Percentiles rank a stretch among this genome's conserved stretches.
Evolutionary conservation across 2,329 filamentous ascomycete species (phyloP).

Genomic region (Furcasterigmium sp.): DNA sequence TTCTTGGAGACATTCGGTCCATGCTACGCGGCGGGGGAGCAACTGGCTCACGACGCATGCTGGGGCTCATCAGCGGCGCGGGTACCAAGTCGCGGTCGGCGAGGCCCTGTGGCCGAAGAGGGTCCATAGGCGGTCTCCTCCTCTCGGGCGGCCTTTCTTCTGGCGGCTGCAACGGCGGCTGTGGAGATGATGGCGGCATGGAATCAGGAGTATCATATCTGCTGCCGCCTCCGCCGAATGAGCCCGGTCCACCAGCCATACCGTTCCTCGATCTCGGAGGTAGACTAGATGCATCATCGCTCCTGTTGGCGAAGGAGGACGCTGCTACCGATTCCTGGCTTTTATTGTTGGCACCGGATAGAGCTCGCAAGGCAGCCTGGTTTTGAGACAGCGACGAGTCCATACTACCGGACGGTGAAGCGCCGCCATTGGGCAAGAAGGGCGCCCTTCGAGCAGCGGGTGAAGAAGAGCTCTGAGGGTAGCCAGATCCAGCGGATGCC

Average conservation of each 20-base stretch:
- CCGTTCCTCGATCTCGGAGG: slow-evolving; percentile 51
- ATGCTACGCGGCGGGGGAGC: slow-evolving; percentile 47
- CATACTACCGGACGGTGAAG: slow-evolving; percentile 47
- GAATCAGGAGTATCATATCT: slow-evolving; percentile 11
- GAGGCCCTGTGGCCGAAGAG: slow-evolving; percentile 41
- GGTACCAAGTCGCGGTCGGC: slow-evolving; percentile 50
- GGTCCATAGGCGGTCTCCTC: slow-evolving; percentile 62
- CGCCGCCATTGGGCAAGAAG: slow-evolving; percentile 22
- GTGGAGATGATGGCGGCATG: slow-evolving; percentile 19
- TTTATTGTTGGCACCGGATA: slow-evolving; percentile 45
- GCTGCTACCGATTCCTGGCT: slow-evolving; percentile 53
- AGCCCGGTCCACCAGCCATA: slow-evolving; percentile 31
- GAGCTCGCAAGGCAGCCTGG: slow-evolving; percentile 38
- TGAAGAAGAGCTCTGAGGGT: slow-evolving; percentile 16
- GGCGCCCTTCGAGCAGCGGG: slow-evolving; percentile 8
- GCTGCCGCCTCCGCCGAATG: slow-evolving; percentile 28
- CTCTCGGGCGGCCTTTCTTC: slow-evolving; percentile 55
- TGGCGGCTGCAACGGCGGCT: slow-evolving; percentile 19
- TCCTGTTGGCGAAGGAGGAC: slow-evolving; percentile 37
- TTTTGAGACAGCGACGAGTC: slow-evolving; percentile 40
- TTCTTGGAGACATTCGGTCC: slow-evolving; percentile 40
- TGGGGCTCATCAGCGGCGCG: slow-evolving; percentile 50
- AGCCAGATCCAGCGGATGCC: slow-evolving; percentile 23
- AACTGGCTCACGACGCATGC: slow-evolving; percentile 36
- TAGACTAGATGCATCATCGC: slow-evolving; percentile 46